Base-by-base conservation (phyloP, 371 early-diverging fungal genomes). In the Lichtheimia ornata region DNA sequence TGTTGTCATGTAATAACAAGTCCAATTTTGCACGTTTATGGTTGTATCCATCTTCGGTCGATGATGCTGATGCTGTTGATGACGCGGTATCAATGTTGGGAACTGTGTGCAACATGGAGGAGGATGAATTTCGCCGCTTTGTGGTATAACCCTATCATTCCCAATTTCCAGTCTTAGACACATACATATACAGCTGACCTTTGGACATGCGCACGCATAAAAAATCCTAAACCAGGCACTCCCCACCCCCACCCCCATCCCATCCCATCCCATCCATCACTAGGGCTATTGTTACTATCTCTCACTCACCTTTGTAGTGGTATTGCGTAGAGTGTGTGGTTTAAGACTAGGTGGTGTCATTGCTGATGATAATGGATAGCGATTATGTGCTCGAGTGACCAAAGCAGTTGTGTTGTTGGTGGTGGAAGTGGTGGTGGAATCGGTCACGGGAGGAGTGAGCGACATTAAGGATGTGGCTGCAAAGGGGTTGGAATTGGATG, bases 281-380 rank as follows among this genome's bases (percentile, higher is more conserved):
- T 17, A 40, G 27, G 12, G 25, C 18, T 52, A 17, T 47, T 27
- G 12, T n/a, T n/a, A n/a, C n/a, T n/a, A n/a, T n/a, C n/a, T n/a
- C n/a, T n/a, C n/a, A n/a, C 30, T 40, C n/a, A 27, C 18, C 7
- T 3, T 54, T 28, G 43, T 44, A 20, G 53, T 54, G 50, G 11
- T 50, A 17, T 17, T 35, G 35, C n/a, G 50, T 53, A 44, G 17
- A 22, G 42, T 53, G 14, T 28, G 60, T 14, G 61, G 65, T 44
- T 56, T 59, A 18, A 65, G 51, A 35, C 61, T 65, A n/a, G 65
- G 65, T n/a, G 65, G 65, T 12, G 65, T 65, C 44, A 47, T 50
- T 22, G 65, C 65, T 20, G 56, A 42, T 20, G 61, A 43, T 15
- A 65, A 50, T 30, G 65, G 65, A 40, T 65, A 65, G 52, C 44